Evolutionary conservation across 805 yeast species (phyloP).

Genomic region (Ogataea glucozyma): DNA sequence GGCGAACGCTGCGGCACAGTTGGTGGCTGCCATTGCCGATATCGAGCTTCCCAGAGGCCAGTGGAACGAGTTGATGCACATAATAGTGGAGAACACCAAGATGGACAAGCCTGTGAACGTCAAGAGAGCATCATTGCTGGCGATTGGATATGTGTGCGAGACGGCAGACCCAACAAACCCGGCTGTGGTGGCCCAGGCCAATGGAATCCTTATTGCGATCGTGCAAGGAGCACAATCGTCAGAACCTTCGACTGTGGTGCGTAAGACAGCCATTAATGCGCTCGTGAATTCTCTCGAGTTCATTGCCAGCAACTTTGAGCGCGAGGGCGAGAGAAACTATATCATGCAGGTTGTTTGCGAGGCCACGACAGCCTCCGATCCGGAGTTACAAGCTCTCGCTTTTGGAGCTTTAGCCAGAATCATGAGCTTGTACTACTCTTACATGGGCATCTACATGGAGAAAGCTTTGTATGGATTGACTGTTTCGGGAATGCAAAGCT

Average conservation of each 20-base stretch:
- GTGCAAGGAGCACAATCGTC: constrained; percentile 92
- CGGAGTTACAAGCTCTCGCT: constrained; percentile 87
- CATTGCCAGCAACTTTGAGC: constrained; percentile 82
- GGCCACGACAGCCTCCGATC: constrained; percentile 88
- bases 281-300: constrained; percentile 88
- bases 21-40: constrained; percentile 96
- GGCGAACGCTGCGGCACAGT: constrained; percentile 86
- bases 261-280: constrained; percentile 90
- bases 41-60: constrained; percentile 85
- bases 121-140: constrained; percentile 81
- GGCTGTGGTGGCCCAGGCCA: constrained; percentile 78
- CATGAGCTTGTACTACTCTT: constrained; percentile 83
- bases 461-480: constrained; percentile 91
- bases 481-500: constrained; percentile 85
- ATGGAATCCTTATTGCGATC: constrained; percentile 91
- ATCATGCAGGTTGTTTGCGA: constrained; percentile 99
- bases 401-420: constrained; percentile 93
- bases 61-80: constrained; percentile 86
- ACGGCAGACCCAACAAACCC: constrained; percentile 82
- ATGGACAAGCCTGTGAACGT: constrained; percentile 74
- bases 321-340: constrained; percentile 93
- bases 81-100: constrained; percentile 83
- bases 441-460: constrained; percentile 96
- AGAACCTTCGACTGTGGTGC: constrained; percentile 73
- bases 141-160: constrained; percentile 96